Evolutionary conservation across 768 basidiomycete species (phyloP).

Genomic region (Suillus spraguei): DNA sequence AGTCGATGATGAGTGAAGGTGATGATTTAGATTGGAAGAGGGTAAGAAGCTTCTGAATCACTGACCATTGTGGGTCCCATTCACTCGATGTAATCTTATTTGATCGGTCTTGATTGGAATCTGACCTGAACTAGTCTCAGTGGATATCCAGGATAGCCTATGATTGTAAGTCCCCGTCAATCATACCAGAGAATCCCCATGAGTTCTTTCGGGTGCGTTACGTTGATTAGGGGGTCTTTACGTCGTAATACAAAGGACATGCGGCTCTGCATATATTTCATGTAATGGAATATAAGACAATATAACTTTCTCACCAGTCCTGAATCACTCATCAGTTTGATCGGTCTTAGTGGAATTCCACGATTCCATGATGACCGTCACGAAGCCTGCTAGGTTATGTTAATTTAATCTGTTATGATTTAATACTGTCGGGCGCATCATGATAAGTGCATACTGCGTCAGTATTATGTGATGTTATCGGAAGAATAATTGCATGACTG

Average conservation of each 20-base stretch:
- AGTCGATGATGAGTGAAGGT: background rate
- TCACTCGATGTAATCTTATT: background rate
- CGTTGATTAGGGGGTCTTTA: no score
- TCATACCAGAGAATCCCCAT: no score
- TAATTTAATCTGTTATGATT: background rate
- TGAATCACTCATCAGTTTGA: no score
- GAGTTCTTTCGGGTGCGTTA: no score
- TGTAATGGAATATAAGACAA: no score
- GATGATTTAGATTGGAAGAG: constrained; percentile 6
- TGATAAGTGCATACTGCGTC: background rate
- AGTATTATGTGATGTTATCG: background rate
- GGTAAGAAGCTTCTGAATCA: background rate
- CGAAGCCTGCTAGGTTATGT: background rate
- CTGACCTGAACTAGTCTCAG: constrained; percentile 4
- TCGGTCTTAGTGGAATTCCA: no score
- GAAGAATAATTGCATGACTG: background rate
- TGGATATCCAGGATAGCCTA: background rate
- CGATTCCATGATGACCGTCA: background rate
- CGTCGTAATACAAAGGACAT: no score
- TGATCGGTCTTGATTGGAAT: constrained; percentile 5
- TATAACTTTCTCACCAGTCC: no score
- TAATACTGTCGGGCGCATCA: background rate
- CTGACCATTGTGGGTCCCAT: background rate
- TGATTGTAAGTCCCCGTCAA: no score
- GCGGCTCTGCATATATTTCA: no score